Base-by-base conservation (phyloP, 139 green algal genomes). In the Eudorina sp. region DNA sequence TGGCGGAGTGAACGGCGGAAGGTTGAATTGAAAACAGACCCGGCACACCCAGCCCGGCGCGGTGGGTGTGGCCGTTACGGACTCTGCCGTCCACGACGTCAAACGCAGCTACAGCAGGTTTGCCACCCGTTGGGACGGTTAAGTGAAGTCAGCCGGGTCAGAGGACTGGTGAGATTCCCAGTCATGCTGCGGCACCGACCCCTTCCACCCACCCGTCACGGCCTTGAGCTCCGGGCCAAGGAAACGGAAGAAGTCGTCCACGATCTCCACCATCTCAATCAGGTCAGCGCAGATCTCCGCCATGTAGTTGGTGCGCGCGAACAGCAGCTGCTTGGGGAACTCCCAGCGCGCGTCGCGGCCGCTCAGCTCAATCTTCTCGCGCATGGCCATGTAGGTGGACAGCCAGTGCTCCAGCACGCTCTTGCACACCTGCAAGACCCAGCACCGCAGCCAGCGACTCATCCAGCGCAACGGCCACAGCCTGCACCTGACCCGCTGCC, bases 181-280 rank as follows among this genome's bases (percentile, higher is more conserved):
- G n/a, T 16, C 51, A 60, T 25, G 51, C 51, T 60, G 16, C 51
- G 16, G 51, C 51, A 60, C 51, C 18, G 16, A 60, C 16, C 53
- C 18, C 21, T 25, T 11, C 58, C 77, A 41, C 83, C 4, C 84
- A 93, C 96, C 96, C 70, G 96, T 99, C 41, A 99, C 96, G 7
- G 96, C 95, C 88, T 98, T 98, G 58, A 99, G 95, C 94, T 98
- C 95, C 27, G 96, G 97, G 0, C 97, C 97, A 45, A 99, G 91
- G 88, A 99, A 99, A 84, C 96, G 96, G 89, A 95, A 93, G 83
- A 99, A 98, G 84, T 97, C 97, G 69, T 98, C 94, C 74, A 97
- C 93, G 23, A 96, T 95, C 88, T 96, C 94, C 46, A 98, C 91
- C 94, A 98, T 97, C 82, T 94, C 90, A 11, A 88, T 92, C 77